phyloP scores from a whole-genome alignment of 345 rosid genomes.

The Citrus hindsii region DNA sequence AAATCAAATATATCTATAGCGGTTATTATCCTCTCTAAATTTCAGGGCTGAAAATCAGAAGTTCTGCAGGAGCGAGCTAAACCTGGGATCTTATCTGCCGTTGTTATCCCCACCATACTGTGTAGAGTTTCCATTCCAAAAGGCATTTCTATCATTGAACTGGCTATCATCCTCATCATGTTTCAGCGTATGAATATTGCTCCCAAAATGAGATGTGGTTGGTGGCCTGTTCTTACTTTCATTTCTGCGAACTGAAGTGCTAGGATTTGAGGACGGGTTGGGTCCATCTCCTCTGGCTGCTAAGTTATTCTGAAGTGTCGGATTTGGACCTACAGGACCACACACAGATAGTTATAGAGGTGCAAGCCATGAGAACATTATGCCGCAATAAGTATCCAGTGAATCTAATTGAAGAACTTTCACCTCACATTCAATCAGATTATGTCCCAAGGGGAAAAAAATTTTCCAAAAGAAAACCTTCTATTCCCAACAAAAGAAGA shows the following conservation, averaged over 20 bases:
- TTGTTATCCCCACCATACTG: constrained; percentile 61
- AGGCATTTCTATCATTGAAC: constrained; percentile 62
- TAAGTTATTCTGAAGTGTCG: constrained; percentile 30
- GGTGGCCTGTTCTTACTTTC: constrained; percentile 39
- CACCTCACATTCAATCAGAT: neutral
- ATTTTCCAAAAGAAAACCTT: neutral
- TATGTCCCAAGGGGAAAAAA: neutral
- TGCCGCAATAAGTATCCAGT: neutral
- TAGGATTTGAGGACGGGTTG: constrained; percentile 11
- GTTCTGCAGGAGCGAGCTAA: neutral
- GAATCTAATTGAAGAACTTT: neutral
- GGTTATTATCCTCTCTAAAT: neutral
- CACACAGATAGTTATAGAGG: neutral
- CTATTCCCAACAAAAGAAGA: neutral
- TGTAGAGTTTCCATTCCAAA: constrained; percentile 93
- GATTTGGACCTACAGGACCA: constrained; percentile 45
- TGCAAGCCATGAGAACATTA: neutral
- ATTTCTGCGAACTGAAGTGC: constrained; percentile 30
- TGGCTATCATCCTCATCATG: constrained; percentile 62
- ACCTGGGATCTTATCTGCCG: constrained; percentile 23
- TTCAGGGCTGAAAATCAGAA: neutral
- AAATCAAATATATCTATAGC: too few species aligned
- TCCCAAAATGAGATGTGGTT: constrained; percentile 47
- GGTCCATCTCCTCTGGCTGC: constrained; percentile 27
- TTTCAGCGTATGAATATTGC: constrained; percentile 76